Evolutionary conservation across 768 basidiomycete genomes (phyloP).

Genomic region (Tubosaeta sp.): DNA sequence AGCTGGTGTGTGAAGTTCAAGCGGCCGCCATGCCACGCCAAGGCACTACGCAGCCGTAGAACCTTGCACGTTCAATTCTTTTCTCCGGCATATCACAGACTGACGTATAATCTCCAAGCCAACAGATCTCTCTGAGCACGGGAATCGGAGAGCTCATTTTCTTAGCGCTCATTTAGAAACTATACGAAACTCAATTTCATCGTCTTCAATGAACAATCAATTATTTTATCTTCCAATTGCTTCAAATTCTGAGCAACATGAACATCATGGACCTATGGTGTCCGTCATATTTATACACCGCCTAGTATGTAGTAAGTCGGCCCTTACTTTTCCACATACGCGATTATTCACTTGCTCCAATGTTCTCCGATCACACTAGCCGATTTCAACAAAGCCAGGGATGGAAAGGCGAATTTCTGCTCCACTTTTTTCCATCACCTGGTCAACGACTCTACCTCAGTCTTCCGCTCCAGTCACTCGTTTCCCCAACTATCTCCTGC

Average conservation of each 20-base stretch:
- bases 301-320: too few relatives aligned
- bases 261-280: too few relatives aligned
- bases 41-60: neutral
- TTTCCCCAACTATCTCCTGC: slow-evolving; percentile 8
- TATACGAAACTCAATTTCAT: neutral
- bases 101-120: neutral
- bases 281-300: too few relatives aligned
- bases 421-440: slow-evolving; percentile 2
- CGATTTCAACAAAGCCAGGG: slow-evolving; percentile 16
- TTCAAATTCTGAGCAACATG: too few relatives aligned
- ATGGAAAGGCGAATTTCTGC: neutral
- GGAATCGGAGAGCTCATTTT: neutral
- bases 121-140: neutral
- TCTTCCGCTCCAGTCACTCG: slow-evolving; percentile 19
- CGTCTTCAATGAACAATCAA: neutral
- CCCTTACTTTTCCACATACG: too few relatives aligned
- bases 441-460: neutral
- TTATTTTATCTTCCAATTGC: too few relatives aligned
- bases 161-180: neutral
- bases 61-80: neutral
- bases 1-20: neutral
- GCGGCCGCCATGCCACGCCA: neutral
- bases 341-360: neutral
- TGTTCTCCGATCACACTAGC: slow-evolving; percentile 17
- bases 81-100: neutral